Percentiles rank a stretch among this genome's conserved stretches.
phyloP scores from a whole-genome alignment of 306 rosid species.

The Elaeagnus macrophylla region DNA sequence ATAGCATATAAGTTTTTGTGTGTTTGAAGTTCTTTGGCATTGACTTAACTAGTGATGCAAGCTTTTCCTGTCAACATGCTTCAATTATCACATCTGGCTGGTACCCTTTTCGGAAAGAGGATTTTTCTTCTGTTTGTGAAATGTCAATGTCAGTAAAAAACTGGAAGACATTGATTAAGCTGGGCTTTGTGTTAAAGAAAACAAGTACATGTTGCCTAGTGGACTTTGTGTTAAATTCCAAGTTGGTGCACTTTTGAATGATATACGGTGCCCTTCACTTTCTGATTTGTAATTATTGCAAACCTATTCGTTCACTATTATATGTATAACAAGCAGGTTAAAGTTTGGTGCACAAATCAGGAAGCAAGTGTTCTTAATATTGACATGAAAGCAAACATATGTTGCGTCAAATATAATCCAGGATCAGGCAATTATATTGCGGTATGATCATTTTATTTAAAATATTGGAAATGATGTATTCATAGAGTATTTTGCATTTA shows the following conservation, averaged over 20 bases:
- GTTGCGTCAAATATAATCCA: slow-evolving; percentile 95
- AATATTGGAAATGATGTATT: slow-evolving; percentile 13
- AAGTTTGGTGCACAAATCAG: slow-evolving; percentile 93
- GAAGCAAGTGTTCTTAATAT: slow-evolving; percentile 83
- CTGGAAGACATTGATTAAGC: no score
- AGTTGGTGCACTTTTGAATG: background rate
- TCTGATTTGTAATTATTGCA: background rate
- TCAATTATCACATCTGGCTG: no score
- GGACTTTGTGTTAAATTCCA: no score
- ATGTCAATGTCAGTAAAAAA: no score
- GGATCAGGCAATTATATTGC: slow-evolving; percentile 86
- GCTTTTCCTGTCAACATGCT: no score
- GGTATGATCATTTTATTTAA: slow-evolving; percentile 39
- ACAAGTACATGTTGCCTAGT: no score
- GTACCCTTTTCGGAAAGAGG: no score
- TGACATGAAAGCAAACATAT: slow-evolving; percentile 98
- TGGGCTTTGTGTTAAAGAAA: no score
- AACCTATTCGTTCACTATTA: background rate
- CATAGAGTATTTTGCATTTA: slow-evolving; percentile 11
- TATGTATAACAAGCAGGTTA: slow-evolving; percentile 52
- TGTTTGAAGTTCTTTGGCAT: no score
- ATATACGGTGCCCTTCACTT: background rate
- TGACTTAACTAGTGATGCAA: no score
- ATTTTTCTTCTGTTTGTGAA: no score
- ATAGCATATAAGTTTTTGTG: no score